Conservation (phyloP, 148 eudicot genomes). For the Rhododendron molle region DNA sequence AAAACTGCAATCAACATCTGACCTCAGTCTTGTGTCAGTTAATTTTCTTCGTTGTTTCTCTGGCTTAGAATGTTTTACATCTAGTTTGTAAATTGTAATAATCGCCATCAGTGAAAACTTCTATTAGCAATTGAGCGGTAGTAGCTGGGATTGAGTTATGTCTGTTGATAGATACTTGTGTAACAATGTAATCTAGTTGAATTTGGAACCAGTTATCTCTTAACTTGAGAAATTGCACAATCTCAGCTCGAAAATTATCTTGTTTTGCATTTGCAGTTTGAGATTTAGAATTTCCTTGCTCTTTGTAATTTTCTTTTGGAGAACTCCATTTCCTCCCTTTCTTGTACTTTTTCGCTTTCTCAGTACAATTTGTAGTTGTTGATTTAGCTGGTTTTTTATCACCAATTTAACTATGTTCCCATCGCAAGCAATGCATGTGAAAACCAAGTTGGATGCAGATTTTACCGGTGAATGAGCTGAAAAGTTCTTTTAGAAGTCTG, state of each 20-base stretch:
- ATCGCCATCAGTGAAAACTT: not conserved
- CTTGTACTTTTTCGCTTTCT: not conserved
- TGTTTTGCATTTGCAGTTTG: not conserved
- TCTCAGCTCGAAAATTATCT: not conserved
- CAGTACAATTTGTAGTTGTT: not conserved
- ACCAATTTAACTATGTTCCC: not conserved
- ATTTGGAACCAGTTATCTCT: not conserved
- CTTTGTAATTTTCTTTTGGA: not conserved
- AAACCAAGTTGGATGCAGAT: slow-evolving; percentile 10
- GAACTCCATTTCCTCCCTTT: not conserved
- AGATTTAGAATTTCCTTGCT: not conserved
- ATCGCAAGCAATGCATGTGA: slow-evolving; percentile 9
- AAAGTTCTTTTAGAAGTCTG: not conserved
- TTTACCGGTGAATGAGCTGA: not conserved
- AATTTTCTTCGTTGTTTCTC: not conserved
- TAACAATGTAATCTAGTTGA: not conserved
- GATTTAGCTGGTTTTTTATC: not conserved
- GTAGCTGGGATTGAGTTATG: not conserved
- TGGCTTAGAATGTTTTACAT: not conserved
- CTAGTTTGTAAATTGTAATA: not conserved
- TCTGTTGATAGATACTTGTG: not conserved
- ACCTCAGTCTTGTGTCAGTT: not conserved
- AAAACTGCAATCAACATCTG: not conserved
- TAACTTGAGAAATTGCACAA: not conserved
- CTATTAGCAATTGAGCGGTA: not conserved